These are phyloP conservation scores for Penstemon newberryi DNA, from an alignment of 257 asterid species.

Conservation along the genomic window DNA sequence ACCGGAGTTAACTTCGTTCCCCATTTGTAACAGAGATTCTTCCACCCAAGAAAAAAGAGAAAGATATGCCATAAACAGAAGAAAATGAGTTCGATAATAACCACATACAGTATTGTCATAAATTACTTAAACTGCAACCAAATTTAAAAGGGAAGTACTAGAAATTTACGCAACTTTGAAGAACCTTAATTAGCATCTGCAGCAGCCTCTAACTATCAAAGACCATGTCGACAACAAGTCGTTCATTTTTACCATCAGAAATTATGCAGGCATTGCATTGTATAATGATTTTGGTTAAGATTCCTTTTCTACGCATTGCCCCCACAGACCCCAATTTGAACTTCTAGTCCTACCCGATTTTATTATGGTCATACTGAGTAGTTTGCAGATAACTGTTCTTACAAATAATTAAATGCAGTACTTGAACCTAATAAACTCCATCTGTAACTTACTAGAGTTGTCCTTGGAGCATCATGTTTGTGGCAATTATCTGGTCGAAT, in stretches of 20 bases:
- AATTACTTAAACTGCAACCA: not conserved
- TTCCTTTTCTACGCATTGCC: not conserved
- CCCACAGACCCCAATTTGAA: too few relatives aligned
- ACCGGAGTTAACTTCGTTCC: constrained; percentile 69
- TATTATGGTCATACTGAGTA: not conserved
- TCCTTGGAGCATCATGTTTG: too few relatives aligned
- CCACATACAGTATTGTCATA: too few relatives aligned
- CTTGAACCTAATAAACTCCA: not conserved
- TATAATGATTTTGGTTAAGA: not conserved
- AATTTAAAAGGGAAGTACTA: not conserved
- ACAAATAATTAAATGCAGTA: not conserved
- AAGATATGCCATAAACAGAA: not conserved
- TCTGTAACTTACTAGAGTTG: not conserved
- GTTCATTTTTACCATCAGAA: not conserved
- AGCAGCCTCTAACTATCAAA: not conserved
- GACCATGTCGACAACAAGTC: not conserved
- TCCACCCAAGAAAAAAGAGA: constrained; percentile 22
- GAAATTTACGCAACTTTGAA: not conserved
- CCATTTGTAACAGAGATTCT: constrained; percentile 97
- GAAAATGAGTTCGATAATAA: not conserved
- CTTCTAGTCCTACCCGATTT: not conserved
- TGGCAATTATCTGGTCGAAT: too few relatives aligned
- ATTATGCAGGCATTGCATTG: not conserved
- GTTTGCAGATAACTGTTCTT: not conserved
- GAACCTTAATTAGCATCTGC: not conserved